Conservation (phyloP, 1,284 basidiomycete species). For the Austroboletus rostrupii region DNA sequence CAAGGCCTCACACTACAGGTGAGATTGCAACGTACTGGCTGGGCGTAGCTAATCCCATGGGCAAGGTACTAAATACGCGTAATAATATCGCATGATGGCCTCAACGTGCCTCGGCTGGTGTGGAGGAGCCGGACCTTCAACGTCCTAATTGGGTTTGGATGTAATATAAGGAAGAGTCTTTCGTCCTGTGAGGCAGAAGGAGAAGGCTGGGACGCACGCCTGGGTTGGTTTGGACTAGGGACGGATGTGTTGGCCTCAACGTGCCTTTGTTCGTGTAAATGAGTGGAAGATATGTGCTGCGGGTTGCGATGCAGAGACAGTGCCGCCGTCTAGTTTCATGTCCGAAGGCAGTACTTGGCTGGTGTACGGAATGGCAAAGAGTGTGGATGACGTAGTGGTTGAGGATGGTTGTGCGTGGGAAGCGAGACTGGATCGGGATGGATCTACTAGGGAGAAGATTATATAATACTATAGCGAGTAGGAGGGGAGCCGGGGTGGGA, state of each 20-base stretch:
- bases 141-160: conserved; percentile 41
- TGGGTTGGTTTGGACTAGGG: conserved; percentile 3
- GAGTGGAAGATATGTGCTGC: background rate
- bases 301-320: too few species aligned
- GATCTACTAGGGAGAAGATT: conserved; percentile 18
- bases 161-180: conserved; percentile 34
- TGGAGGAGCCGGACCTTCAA: conserved; percentile 57
- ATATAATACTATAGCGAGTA: conserved; percentile 10
- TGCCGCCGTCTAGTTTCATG: too few species aligned
- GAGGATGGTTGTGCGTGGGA: conserved; percentile 9
- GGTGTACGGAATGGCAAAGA: too few species aligned
- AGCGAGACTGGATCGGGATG: conserved; percentile 36
- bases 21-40: conserved; percentile 28
- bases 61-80: conserved; percentile 46
- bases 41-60: conserved; percentile 25
- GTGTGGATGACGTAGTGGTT: background rate
- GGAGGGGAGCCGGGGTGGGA: conserved; percentile 26
- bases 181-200: conserved; percentile 24
- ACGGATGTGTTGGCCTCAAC: conserved; percentile 33
- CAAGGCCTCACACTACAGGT: conserved; percentile 85
- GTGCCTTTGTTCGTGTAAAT: conserved; percentile 24
- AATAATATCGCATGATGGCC: conserved; percentile 46
- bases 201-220: conserved; percentile 16
- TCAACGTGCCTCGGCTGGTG: conserved; percentile 68
- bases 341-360: too few species aligned